Evolutionary conservation across 345 rosid species (phyloP), one percentile per base, ranked within the genome.

Genomic region (Salix arbutifolia): DNA sequence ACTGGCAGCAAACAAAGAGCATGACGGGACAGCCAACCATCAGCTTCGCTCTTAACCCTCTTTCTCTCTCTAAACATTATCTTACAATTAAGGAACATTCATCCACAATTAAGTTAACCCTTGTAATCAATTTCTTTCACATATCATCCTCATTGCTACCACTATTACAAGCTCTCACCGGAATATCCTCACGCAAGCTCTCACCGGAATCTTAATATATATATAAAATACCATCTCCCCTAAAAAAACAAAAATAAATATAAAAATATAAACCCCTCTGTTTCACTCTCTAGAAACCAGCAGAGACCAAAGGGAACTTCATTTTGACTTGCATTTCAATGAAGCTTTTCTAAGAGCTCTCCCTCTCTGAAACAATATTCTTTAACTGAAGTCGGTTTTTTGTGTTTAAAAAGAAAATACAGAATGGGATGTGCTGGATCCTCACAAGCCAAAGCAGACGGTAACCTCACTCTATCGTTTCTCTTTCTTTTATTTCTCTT

Each of bases 391-490:
- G 61, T 10, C 37, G 14, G 10, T 19, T 53, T 53, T 4, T 35
- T 28, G n/a, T 3, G 25, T 25, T 50, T 37, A 31, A 1, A 10
- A 18, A 31, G 74, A 26, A 44, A 33, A 21, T 13, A 65, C 46
- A 75, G 38, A 77, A 92, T 92, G 97, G 97, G 95, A 71, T 92
- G 95, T 79, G 89, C 84, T 79, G 93, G 91, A 87, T 92, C 97
- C n/a, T 83, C 93, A 44, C 92, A 83, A 77, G 81, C 89, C 28
- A 85, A 88, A 80, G 88, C 75, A 76, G 93, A 88, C 64, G 97
- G 93, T 88, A 61, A 81, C 75, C 48, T 77, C 70, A 52, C 65
- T 48, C 3, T 35, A 26, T 38, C 44, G 58, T 70, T 26, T 33
- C 25, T 33, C 18, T 52, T 19, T 38, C n/a, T 52, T 44, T 13